Evolutionary conservation across 495 filamentous ascomycete genomes (phyloP).

Genomic region (Jackrogersella minutella): DNA sequence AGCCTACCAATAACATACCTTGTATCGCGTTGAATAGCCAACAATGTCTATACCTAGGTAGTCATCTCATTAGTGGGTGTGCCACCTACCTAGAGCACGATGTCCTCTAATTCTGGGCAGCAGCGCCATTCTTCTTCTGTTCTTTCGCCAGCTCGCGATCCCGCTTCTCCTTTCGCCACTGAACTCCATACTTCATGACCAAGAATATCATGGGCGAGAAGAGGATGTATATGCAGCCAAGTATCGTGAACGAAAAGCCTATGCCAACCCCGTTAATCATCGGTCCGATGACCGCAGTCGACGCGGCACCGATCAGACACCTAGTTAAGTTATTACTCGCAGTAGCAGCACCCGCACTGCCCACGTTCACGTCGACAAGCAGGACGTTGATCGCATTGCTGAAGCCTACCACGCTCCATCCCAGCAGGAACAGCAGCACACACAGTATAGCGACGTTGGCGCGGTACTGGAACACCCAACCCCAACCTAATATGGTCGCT

Average conservation of each 20-base stretch:
- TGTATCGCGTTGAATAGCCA: no score
- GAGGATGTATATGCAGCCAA: conserved; percentile 62
- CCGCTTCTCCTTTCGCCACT: conserved; percentile 46
- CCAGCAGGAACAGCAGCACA: conserved; percentile 64
- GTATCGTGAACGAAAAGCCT: conserved; percentile 76
- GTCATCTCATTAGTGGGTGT: not conserved
- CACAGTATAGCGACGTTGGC: conserved; percentile 56
- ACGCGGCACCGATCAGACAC: conserved; percentile 72
- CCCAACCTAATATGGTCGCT: conserved; percentile 57
- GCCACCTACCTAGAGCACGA: not conserved
- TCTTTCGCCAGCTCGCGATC: conserved; percentile 25
- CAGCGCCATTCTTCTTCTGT: not conserved
- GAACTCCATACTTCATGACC: conserved; percentile 50
- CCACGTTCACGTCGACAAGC: conserved; percentile 71
- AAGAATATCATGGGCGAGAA: conserved; percentile 62
- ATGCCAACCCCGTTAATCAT: conserved; percentile 71
- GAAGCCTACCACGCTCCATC: conserved; percentile 57
- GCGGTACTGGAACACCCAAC: conserved; percentile 61
- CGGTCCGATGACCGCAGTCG: conserved; percentile 69
- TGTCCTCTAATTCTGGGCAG: not conserved
- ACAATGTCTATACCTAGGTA: not conserved
- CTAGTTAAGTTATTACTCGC: conserved; percentile 76
- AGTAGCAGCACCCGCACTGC: conserved; percentile 67
- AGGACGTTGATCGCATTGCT: conserved; percentile 62
- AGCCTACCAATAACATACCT: no score